These are phyloP conservation scores for Gentiana dahurica DNA, from an alignment of 257 asterid species.

Conservation along the genomic window DNA sequence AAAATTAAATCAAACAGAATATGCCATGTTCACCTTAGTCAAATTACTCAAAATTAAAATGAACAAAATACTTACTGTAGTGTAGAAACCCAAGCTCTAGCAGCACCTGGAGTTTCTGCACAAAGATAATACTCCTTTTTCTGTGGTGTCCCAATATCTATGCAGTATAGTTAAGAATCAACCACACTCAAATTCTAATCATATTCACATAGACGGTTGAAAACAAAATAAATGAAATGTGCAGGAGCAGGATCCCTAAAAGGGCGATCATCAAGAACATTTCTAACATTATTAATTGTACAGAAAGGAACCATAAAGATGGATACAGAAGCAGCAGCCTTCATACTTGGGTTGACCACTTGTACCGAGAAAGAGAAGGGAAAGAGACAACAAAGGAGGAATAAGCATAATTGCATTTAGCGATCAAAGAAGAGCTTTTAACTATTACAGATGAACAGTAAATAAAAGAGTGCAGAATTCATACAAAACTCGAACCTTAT, in stretches of 20 bases:
- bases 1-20: too few species aligned
- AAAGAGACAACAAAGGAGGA: slow-evolving; percentile 1
- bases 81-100: slow-evolving; percentile 95
- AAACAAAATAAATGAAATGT: background rate
- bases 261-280: background rate
- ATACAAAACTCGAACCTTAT: too few species aligned
- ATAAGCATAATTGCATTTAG: too few species aligned
- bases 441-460: too few species aligned
- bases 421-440: slow-evolving; percentile 3
- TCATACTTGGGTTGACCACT: slow-evolving; percentile 93
- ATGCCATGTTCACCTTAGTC: too few species aligned
- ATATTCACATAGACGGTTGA: slow-evolving; percentile 2
- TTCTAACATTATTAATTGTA: background rate
- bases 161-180: slow-evolving; percentile 34
- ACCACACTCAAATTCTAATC: slow-evolving; percentile 7
- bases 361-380: slow-evolving; percentile 18
- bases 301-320: slow-evolving; percentile 1
- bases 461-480: too few species aligned
- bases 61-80: slow-evolving; percentile 55
- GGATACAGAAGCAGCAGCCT: slow-evolving; percentile 99
- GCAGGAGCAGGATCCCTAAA: background rate
- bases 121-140: slow-evolving; percentile 83
- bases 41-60: too few species aligned
- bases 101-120: slow-evolving; percentile 96
- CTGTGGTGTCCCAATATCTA: slow-evolving; percentile 98